These are phyloP conservation scores for Marchantia polymorpha DNA, from an alignment of 225 moss, liverwort and hornwort genomes.

Conservation along the genomic window DNA sequence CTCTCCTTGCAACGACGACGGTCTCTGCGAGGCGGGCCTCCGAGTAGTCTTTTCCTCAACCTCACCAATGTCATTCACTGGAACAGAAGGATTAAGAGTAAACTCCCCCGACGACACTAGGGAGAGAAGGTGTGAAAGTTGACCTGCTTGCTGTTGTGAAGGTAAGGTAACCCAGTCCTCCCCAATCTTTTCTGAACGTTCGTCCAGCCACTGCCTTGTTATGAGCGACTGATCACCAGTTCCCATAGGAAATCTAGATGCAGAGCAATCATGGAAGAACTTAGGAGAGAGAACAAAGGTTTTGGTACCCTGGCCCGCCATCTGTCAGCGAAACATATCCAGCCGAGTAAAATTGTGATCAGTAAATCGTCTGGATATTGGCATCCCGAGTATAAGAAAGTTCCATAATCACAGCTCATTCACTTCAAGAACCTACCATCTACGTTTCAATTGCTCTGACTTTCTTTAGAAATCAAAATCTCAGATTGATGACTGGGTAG, in stretches of 20 bases:
- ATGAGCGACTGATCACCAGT: conserved; percentile 60
- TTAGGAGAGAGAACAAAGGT: conserved; percentile 83
- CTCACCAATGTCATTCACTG: conserved; percentile 80
- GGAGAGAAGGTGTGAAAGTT: conserved; percentile 86
- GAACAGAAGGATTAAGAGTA: conserved; percentile 62
- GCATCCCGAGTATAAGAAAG: background rate
- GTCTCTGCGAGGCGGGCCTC: conserved; percentile 43
- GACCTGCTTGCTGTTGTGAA: conserved; percentile 64
- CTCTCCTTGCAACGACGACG: conserved; percentile 37
- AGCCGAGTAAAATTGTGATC: background rate
- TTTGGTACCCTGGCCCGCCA: conserved; percentile 61
- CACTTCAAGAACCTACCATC: background rate
- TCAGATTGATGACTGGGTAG: background rate
- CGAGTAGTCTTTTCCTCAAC: conserved; percentile 68
- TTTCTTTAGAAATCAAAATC: background rate
- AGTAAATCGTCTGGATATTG: too few species aligned
- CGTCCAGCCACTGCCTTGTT: conserved; percentile 57
- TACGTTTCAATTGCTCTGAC: background rate
- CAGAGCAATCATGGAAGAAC: conserved; percentile 73
- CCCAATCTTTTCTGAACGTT: conserved; percentile 54
- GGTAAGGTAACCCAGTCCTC: conserved; percentile 78
- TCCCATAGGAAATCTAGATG: conserved; percentile 76
- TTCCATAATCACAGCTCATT: background rate
- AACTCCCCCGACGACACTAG: conserved; percentile 63
- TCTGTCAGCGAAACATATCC: conserved; percentile 34